Evolutionary conservation across 768 basidiomycete genomes (phyloP).

Genomic region (Lactifluus hygrophoroides): DNA sequence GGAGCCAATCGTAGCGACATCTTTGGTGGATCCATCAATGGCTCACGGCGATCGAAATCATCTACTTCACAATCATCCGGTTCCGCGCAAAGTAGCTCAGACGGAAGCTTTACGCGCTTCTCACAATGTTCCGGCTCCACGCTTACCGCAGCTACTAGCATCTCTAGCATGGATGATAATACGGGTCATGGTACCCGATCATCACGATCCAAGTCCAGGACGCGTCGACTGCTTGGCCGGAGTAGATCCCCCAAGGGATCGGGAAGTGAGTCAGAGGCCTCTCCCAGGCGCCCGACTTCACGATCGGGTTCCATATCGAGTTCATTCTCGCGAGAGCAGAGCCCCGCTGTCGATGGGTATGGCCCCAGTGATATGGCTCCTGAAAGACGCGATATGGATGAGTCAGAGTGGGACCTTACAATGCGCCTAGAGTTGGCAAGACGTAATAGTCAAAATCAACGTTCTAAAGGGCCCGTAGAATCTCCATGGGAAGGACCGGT

Average conservation of each 20-base stretch:
- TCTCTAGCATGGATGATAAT: conserved; percentile 56
- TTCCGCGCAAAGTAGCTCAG: conserved; percentile 61
- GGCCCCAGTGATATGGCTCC: conserved; percentile 28
- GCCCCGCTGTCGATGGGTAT: conserved; percentile 35
- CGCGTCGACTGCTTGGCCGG: conserved; percentile 39
- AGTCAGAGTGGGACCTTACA: conserved; percentile 69
- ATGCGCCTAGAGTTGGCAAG: conserved; percentile 75
- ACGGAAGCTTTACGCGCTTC: conserved; percentile 63
- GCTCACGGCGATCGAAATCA: conserved; percentile 62
- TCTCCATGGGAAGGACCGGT: conserved; percentile 38
- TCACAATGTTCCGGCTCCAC: conserved; percentile 66
- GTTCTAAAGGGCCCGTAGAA: conserved; percentile 35
- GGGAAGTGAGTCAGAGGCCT: conserved; percentile 25
- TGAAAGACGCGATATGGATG: conserved; percentile 39
- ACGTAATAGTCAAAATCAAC: conserved; percentile 75
- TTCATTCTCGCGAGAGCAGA: conserved; percentile 39
- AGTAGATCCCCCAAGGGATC: conserved; percentile 36
- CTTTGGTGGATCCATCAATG: conserved; percentile 63
- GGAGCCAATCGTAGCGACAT: conserved; percentile 66
- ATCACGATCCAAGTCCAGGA: conserved; percentile 29
- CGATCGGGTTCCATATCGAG: conserved; percentile 28
- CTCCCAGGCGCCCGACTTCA: conserved; percentile 16
- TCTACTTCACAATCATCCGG: conserved; percentile 63
- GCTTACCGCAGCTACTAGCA: conserved; percentile 51
- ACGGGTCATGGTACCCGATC: conserved; percentile 36